Conservation (phyloP, 225 moss, liverwort and hornwort genomes). For the Polytrichum formosum region DNA sequence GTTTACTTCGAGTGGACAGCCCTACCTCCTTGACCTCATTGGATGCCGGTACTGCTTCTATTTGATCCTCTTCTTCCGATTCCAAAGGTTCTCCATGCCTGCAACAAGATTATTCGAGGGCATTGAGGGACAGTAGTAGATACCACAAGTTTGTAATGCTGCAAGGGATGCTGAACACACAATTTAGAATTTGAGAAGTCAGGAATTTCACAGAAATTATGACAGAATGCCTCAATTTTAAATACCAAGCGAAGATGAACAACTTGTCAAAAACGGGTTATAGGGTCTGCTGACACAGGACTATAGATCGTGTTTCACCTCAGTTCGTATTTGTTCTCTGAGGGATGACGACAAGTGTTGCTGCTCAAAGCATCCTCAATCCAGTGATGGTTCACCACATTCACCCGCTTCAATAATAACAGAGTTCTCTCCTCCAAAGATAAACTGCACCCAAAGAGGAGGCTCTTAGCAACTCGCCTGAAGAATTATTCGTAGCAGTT, state of each 20-base stretch:
- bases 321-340: conserved; percentile 55
- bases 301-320: conserved; percentile 29
- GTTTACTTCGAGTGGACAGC: conserved; percentile 39
- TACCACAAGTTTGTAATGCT: no score
- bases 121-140: neutral
- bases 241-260: no score
- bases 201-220: no score
- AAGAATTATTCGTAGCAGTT: neutral
- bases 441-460: conserved; percentile 40
- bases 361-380: conserved; percentile 57
- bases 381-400: conserved; percentile 80
- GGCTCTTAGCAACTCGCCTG: neutral
- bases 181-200: no score
- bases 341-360: conserved; percentile 35
- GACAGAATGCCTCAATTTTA: no score
- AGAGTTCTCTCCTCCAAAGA: conserved; percentile 37
- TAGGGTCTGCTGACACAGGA: no score
- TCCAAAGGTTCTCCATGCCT: conserved; percentile 27
- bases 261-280: no score
- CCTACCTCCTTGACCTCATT: conserved; percentile 19
- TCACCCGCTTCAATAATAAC: conserved; percentile 57
- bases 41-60: conserved; percentile 4
- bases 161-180: no score
- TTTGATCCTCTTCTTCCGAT: conserved; percentile 32
- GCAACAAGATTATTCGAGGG: neutral